Percentiles rank a stretch among this genome's conserved stretches.
These are phyloP conservation scores for Bretschneidera sinensis DNA, from an alignment of 345 rosid genomes.

Conservation along the genomic window DNA sequence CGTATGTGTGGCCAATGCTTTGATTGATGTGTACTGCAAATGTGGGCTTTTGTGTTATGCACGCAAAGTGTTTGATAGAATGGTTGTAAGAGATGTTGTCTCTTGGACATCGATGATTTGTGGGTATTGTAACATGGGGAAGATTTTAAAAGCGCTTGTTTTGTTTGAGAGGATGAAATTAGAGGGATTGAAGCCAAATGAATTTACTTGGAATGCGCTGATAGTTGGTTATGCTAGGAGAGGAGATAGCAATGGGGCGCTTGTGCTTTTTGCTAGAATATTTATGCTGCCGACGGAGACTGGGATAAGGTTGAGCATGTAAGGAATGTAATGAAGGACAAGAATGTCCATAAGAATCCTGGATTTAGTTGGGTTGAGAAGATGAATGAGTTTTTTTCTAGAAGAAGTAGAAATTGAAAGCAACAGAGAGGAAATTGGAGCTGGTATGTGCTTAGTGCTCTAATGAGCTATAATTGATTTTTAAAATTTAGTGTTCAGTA, in stretches of 20 bases:
- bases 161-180: constrained; percentile 37
- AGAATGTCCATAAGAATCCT: constrained; percentile 34
- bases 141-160: constrained; percentile 20
- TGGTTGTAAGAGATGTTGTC: constrained; percentile 32
- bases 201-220: constrained; percentile 42
- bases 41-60: constrained; percentile 30
- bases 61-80: constrained; percentile 31
- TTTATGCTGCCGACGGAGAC: constrained; percentile 41
- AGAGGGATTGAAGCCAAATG: constrained; percentile 42
- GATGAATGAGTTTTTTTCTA: background rate
- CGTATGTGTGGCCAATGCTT: constrained; percentile 26
- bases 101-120: constrained; percentile 54
- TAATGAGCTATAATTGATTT: background rate
- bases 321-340: constrained; percentile 40
- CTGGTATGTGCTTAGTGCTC: background rate
- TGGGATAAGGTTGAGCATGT: constrained; percentile 36
- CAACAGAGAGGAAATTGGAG: too few relatives aligned
- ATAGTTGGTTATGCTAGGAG: constrained; percentile 35
- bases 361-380: constrained; percentile 38
- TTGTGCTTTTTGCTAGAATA: constrained; percentile 24
- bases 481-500: too few relatives aligned
- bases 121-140: constrained; percentile 37
- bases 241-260: constrained; percentile 32
- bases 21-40: constrained; percentile 41
- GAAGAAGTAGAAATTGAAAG: too few relatives aligned